Evolutionary conservation across 1,284 basidiomycete species (phyloP).

Genomic region (Exobasidium rhododendri): DNA sequence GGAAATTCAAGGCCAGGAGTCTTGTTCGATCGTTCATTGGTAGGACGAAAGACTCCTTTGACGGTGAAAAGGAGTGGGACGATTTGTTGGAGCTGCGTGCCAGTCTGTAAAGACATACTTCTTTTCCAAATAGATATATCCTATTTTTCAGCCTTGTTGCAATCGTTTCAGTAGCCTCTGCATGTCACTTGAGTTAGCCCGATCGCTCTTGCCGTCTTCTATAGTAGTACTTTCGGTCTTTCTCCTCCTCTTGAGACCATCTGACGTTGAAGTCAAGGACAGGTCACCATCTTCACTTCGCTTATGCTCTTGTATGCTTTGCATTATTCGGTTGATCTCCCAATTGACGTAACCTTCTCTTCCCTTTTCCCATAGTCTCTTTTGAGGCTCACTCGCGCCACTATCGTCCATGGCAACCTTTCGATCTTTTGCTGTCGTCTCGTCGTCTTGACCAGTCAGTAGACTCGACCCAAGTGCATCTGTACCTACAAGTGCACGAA

Average conservation of each 20-base stretch:
- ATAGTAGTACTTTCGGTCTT: not conserved
- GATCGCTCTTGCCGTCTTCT: too few relatives aligned
- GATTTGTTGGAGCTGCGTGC: constrained; percentile 61
- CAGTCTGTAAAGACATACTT: not conserved
- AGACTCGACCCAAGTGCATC: constrained; percentile 33
- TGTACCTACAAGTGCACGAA: constrained; percentile 25
- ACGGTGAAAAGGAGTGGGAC: constrained; percentile 80
- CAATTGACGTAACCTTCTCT: constrained; percentile 46
- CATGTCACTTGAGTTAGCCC: too few relatives aligned
- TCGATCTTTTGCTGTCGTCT: constrained; percentile 16
- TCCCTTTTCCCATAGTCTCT: constrained; percentile 30
- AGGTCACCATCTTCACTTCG: not conserved
- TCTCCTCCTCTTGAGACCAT: not conserved
- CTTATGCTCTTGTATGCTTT: constrained; percentile 19
- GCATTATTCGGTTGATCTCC: constrained; percentile 43
- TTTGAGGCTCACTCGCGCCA: not conserved
- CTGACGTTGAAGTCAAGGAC: not conserved
- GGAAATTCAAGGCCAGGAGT: constrained; percentile 81
- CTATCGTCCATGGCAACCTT: constrained; percentile 2
- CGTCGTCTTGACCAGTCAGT: constrained; percentile 15
- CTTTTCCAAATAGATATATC: too few relatives aligned
- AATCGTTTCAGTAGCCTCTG: too few relatives aligned
- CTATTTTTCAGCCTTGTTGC: too few relatives aligned
- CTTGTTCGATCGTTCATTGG: constrained; percentile 85
- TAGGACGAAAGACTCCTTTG: constrained; percentile 65